A percentile compares a stretch with the other conserved stretches of the same genome.
Evolutionary conservation across 2,329 filamentous ascomycete genomes (phyloP).

Genomic region (Stemphylium vesicarium): DNA sequence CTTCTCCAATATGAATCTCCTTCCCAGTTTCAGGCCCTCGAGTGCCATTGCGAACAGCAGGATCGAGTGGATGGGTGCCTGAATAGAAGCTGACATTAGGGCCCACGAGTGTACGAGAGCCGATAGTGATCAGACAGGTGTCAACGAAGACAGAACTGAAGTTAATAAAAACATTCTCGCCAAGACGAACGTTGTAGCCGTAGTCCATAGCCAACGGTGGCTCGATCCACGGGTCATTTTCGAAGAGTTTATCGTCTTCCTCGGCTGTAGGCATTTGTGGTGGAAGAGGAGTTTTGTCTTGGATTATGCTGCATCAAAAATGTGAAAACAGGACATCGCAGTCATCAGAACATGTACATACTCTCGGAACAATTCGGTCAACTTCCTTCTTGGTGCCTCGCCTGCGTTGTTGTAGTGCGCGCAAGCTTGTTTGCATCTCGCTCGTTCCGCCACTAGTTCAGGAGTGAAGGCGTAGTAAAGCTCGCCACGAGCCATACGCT

Average conservation of each 20-base stretch:
- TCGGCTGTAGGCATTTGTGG: slow-evolving; percentile 61
- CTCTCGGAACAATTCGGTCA: slow-evolving; percentile 74
- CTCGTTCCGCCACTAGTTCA: slow-evolving; percentile 68
- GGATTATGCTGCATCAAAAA: slow-evolving; percentile 61
- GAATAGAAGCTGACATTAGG: slow-evolving; percentile 79
- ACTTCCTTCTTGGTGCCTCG: slow-evolving; percentile 64
- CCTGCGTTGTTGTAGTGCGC: slow-evolving; percentile 68
- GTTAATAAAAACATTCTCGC: slow-evolving; percentile 76
- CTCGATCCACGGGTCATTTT: slow-evolving; percentile 72
- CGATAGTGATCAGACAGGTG: slow-evolving; percentile 75
- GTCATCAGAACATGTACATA: slow-evolving; percentile 54
- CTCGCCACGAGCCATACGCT: slow-evolving; percentile 68
- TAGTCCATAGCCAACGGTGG: slow-evolving; percentile 76
- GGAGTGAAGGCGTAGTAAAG: slow-evolving; percentile 78
- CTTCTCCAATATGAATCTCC: slow-evolving; percentile 76
- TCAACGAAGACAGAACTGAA: slow-evolving; percentile 78
- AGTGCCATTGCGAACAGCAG: slow-evolving; percentile 73
- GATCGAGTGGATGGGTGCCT: slow-evolving; percentile 79
- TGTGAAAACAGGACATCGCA: slow-evolving; percentile 14
- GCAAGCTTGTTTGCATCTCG: slow-evolving; percentile 67
- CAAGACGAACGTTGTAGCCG: slow-evolving; percentile 75
- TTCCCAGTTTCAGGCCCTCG: slow-evolving; percentile 76
- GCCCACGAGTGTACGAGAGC: slow-evolving; percentile 77
- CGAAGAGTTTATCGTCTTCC: slow-evolving; percentile 70
- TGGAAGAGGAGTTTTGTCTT: slow-evolving; percentile 69